phyloP scores from a whole-genome alignment of 2,329 filamentous ascomycete genomes.

The Trichoderma sp. region DNA sequence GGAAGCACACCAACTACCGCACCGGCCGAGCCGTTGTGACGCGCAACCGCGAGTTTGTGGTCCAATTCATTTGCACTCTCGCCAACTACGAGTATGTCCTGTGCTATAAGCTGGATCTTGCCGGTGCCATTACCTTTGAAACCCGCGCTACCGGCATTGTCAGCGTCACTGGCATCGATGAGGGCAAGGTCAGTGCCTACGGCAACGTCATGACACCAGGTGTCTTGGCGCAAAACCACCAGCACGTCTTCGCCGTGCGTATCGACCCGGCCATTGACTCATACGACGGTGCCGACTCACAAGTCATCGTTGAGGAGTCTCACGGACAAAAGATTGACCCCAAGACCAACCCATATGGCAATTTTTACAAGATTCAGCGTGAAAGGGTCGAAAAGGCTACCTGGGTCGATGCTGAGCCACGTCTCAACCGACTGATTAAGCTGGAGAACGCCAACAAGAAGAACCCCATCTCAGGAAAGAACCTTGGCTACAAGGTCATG shows the following conservation, averaged over 20 bases:
- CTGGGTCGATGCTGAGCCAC: slow-evolving; percentile 52
- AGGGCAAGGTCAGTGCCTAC: slow-evolving; percentile 49
- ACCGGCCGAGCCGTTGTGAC: slow-evolving; percentile 60
- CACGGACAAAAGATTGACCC: slow-evolving; percentile 41
- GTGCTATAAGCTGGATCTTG: slow-evolving; percentile 56
- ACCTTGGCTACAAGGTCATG: slow-evolving; percentile 49
- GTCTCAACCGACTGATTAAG: slow-evolving; percentile 49
- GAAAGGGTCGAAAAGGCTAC: slow-evolving; percentile 44
- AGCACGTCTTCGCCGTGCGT: slow-evolving; percentile 65
- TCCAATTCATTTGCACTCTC: slow-evolving; percentile 67
- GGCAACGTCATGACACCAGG: slow-evolving; percentile 63
- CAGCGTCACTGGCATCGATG: slow-evolving; percentile 58
- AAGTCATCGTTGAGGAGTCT: slow-evolving; percentile 43
- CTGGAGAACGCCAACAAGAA: slow-evolving; percentile 45
- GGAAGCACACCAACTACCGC: slow-evolving; percentile 71
- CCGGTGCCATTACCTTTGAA: slow-evolving; percentile 60
- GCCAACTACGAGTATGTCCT: slow-evolving; percentile 67
- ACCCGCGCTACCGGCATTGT: slow-evolving; percentile 65
- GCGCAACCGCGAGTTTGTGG: slow-evolving; percentile 59
- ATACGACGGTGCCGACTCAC: slow-evolving; percentile 46
- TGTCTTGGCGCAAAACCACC: slow-evolving; percentile 65
- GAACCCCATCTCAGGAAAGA: slow-evolving; percentile 48
- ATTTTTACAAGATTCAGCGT: slow-evolving; percentile 56
- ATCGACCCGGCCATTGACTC: slow-evolving; percentile 63
- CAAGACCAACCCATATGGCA: slow-evolving; percentile 58